These are phyloP conservation scores for Emydomyces testavorans DNA, from an alignment of 2,329 filamentous ascomycete genomes.

Conservation along the genomic window DNA sequence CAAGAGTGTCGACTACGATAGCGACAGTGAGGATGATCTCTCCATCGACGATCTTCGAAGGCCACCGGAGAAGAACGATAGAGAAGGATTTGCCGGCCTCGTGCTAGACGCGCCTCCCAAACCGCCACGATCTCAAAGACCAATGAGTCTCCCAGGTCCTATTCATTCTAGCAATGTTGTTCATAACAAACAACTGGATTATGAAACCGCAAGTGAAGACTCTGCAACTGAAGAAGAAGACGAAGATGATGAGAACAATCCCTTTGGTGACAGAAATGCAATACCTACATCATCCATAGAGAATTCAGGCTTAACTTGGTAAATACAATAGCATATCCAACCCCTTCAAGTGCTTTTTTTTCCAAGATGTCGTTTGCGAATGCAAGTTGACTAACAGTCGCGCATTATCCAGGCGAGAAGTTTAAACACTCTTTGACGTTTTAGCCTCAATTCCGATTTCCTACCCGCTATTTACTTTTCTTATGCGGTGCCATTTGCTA, in stretches of 20 bases:
- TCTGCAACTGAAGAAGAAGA: conserved; percentile 45
- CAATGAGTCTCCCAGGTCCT: not conserved
- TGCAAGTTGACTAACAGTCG: not conserved
- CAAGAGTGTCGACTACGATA: conserved; percentile 48
- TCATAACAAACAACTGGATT: conserved; percentile 16
- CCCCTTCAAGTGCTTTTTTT: not conserved
- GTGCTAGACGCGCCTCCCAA: conserved; percentile 26
- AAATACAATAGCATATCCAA: conserved; percentile 13
- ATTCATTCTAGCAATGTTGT: conserved; percentile 46
- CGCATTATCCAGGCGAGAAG: conserved; percentile 3
- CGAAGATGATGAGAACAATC: conserved; percentile 72
- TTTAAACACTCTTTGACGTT: not conserved
- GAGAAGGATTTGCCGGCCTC: conserved; percentile 27
- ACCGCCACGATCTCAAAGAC: conserved; percentile 32
- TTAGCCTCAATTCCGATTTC: not conserved
- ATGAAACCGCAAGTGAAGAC: conserved; percentile 48
- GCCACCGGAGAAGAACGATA: conserved; percentile 20
- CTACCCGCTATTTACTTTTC: not conserved
- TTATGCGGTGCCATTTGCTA: not conserved
- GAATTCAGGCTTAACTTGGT: conserved; percentile 28
- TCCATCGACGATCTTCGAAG: conserved; percentile 20
- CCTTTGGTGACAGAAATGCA: conserved; percentile 74
- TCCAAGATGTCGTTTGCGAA: no score
- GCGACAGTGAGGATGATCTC: conserved; percentile 51
- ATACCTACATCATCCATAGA: conserved; percentile 28